phyloP scores from a whole-genome alignment of 768 basidiomycete genomes.

The Mycena latifolia region DNA sequence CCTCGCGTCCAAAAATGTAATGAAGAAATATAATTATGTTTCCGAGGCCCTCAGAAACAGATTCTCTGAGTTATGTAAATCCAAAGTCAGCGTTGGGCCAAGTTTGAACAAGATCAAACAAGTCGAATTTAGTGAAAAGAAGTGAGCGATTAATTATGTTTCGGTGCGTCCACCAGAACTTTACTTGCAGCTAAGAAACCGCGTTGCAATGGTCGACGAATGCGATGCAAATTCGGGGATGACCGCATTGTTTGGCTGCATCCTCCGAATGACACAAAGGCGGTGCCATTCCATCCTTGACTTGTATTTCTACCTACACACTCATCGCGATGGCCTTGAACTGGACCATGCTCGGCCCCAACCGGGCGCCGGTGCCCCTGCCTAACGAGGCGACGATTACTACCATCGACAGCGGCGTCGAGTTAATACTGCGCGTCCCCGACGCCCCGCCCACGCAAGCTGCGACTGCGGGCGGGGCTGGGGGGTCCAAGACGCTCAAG shows the following conservation, averaged over 20 bases:
- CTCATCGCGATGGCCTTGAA: constrained; percentile 77
- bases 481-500: constrained; percentile 68
- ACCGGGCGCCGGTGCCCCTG: constrained; percentile 72
- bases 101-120: too few species aligned
- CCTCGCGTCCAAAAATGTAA: too few species aligned
- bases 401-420: constrained; percentile 67
- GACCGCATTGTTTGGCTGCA: constrained; percentile 11
- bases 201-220: too few species aligned
- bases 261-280: not conserved
- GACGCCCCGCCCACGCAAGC: constrained; percentile 57
- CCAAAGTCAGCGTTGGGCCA: too few species aligned
- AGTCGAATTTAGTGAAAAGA: too few species aligned
- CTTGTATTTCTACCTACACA: not conserved
- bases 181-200: too few species aligned
- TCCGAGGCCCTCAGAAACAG: too few species aligned
- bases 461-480: constrained; percentile 62
- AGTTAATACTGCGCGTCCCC: constrained; percentile 70
- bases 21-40: too few species aligned
- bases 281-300: not conserved
- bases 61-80: too few species aligned
- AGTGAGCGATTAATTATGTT: too few species aligned
- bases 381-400: constrained; percentile 72
- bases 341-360: constrained; percentile 76
- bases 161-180: too few species aligned
- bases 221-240: too few species aligned